Percentiles rank a stretch among this genome's conserved stretches.
Conservation (phyloP, 768 basidiomycete species). For the Russula sp. region DNA sequence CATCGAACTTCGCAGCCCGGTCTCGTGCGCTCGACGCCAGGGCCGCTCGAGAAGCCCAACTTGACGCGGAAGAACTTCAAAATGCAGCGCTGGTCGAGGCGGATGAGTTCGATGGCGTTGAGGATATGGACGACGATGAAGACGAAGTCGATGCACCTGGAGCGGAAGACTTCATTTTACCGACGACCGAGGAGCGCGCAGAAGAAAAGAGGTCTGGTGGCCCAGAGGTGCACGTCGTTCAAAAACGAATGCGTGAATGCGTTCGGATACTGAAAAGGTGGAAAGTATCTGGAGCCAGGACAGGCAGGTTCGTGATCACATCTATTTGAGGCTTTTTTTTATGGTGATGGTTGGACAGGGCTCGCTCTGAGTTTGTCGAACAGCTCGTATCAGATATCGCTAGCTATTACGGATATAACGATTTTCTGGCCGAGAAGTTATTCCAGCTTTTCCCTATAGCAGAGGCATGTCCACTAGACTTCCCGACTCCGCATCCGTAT, state of each 20-base stretch:
- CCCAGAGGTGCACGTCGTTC: conserved; percentile 71
- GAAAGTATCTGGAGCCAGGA: conserved; percentile 57
- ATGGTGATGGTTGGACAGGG: conserved; percentile 44
- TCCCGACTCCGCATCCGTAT: not conserved
- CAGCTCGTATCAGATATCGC: conserved; percentile 88
- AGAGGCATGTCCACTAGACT: conserved; percentile 56
- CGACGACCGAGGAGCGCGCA: conserved; percentile 67
- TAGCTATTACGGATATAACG: conserved; percentile 97
- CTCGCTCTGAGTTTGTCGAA: conserved; percentile 84
- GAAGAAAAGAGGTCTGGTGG: conserved; percentile 66
- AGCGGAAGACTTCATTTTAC: conserved; percentile 57
- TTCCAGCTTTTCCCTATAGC: conserved; percentile 90
- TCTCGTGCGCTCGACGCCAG: conserved; percentile 73
- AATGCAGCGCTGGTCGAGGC: conserved; percentile 44
- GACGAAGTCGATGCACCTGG: conserved; percentile 43
- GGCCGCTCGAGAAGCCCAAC: conserved; percentile 62
- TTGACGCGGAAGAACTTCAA: conserved; percentile 65
- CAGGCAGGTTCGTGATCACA: conserved; percentile 49
- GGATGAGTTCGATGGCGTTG: conserved; percentile 32
- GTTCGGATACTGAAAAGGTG: conserved; percentile 72
- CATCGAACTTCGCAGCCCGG: conserved; percentile 77
- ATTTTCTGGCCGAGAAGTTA: conserved; percentile 90
- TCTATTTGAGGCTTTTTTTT: conserved; percentile 32
- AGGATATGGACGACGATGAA: conserved; percentile 39
- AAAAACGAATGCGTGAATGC: conserved; percentile 75